Conservation (phyloP, 495 filamentous ascomycete genomes). For the Tetracladium setigerum region DNA sequence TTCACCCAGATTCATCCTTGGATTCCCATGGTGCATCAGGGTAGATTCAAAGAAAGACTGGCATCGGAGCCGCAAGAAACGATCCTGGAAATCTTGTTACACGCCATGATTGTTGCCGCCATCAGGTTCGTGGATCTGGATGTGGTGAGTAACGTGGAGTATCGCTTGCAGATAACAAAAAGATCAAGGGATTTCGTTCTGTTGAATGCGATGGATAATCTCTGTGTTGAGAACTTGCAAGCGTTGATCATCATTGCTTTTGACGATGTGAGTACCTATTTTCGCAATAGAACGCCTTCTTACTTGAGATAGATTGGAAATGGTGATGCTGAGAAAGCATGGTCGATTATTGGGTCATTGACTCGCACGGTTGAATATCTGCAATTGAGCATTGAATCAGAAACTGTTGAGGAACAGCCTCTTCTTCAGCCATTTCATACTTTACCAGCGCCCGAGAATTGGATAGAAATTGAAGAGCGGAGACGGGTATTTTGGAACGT, state of each 20-base stretch:
- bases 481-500: conserved; percentile 35
- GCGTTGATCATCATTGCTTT: conserved; percentile 27
- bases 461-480: conserved; percentile 32
- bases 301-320: conserved; percentile 24
- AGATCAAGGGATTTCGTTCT: conserved; percentile 23
- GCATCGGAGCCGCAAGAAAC: conserved; percentile 8
- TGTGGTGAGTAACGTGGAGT: background rate
- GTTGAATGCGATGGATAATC: conserved; percentile 25
- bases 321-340: conserved; percentile 22
- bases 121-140: conserved; percentile 12
- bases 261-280: conserved; percentile 21
- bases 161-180: conserved; percentile 14
- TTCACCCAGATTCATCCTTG: conserved; percentile 28
- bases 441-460: conserved; percentile 19
- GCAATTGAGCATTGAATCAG: conserved; percentile 28
- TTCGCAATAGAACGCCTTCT: no score
- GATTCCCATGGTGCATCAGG: conserved; percentile 30
- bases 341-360: conserved; percentile 30
- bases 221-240: conserved; percentile 29
- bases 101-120: conserved; percentile 23
- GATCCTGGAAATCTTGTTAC: conserved; percentile 20
- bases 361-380: conserved; percentile 30
- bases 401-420: conserved; percentile 17
- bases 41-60: conserved; percentile 20
- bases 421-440: conserved; percentile 20